Percentiles rank a stretch among this genome's conserved stretches.
These are phyloP conservation scores for Tolypocladium ophioglossoides DNA, from an alignment of 2,329 filamentous ascomycete genomes.

Conservation along the genomic window DNA sequence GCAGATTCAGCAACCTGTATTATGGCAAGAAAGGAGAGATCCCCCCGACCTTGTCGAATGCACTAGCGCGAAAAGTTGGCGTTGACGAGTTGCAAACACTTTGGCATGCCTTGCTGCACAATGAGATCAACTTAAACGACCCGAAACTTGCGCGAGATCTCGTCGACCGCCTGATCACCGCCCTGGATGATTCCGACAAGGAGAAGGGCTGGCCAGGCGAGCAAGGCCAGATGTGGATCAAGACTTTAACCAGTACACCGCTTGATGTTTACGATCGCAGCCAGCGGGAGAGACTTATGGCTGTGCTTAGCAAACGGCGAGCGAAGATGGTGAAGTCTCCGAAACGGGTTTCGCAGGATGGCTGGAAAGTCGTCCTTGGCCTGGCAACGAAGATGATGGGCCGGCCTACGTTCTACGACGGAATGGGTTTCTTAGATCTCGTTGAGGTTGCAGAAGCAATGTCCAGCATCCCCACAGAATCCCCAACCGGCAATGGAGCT, in stretches of 20 bases:
- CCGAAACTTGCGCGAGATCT: constrained; percentile 19
- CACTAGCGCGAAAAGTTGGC: constrained; percentile 9
- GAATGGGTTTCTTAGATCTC: constrained; percentile 29
- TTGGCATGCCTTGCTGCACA: constrained; percentile 21
- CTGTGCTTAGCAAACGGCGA: constrained; percentile 16
- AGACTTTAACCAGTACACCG: constrained; percentile 22
- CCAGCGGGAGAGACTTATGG: constrained; percentile 33
- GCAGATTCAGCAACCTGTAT: constrained; percentile 19
- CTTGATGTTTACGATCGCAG: constrained; percentile 28
- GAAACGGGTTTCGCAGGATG: constrained; percentile 13
- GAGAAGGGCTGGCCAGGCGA: constrained; percentile 21
- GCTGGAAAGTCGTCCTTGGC: constrained; percentile 29
- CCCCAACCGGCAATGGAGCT: constrained; percentile 12
- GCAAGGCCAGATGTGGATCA: constrained; percentile 18
- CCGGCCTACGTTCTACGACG: constrained; percentile 39
- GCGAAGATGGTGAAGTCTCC: constrained; percentile 13
- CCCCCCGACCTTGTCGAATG: constrained; percentile 14
- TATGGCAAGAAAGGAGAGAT: constrained; percentile 13
- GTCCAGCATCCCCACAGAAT: constrained; percentile 14
- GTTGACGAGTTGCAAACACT: constrained; percentile 9
- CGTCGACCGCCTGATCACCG: constrained; percentile 19
- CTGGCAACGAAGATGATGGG: constrained; percentile 39
- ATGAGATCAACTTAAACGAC: constrained; percentile 27
- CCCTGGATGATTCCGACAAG: constrained; percentile 16
- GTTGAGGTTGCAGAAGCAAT: constrained; percentile 22